Evolutionary conservation across 805 yeast species (phyloP), one percentile per base, ranked within the genome.

Genomic region (Ogataea glucozyma): DNA sequence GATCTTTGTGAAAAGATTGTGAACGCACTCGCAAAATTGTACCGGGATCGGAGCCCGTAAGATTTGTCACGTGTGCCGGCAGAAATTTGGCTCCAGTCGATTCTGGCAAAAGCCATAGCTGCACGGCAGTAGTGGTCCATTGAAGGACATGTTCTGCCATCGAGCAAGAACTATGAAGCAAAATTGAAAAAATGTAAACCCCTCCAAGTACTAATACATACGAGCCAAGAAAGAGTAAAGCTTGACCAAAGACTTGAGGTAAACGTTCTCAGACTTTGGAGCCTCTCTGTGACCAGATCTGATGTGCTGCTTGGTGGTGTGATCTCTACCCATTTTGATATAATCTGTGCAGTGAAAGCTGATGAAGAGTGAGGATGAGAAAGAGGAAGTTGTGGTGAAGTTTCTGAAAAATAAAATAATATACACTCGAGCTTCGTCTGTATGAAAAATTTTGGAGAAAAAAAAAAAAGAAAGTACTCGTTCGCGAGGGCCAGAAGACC

Each of bases 211-310:
- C 35, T 38, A 42, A 49, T 74, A 88, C 96, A 76, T 87, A 88
- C 99, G 97, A 79, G 98, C 96, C 78, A 93, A 83, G 95, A 88
- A 93, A 72, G 97, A 76, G 88, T 90, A 93, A 67, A 93, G 81
- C 85, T 91, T 91, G 75, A 91, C 98, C 77, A 93, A 85, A 72
- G 93, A 78, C 78, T 85, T 86, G 79, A 93, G 81, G 97, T 93
- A 93, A 78, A 90, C 97, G 73, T 93, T 93, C 79, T 93, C 96
- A 61, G 98, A 91, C 83, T 88, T 88, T 79, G 99, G 99, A 76
- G 97, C 97, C 72, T 85, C 78, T 80, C 99, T 89, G 88, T 88
- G 96, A 76, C 95, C 84, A 63, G 84, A 77, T 78, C 89, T 88
- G 71, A 79, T 81, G 85, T 93, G 99, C 79, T 88, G 97, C 78